Base-by-base conservation (phyloP, 176 grass and related monocot genomes). In the Oryza longistaminata region DNA sequence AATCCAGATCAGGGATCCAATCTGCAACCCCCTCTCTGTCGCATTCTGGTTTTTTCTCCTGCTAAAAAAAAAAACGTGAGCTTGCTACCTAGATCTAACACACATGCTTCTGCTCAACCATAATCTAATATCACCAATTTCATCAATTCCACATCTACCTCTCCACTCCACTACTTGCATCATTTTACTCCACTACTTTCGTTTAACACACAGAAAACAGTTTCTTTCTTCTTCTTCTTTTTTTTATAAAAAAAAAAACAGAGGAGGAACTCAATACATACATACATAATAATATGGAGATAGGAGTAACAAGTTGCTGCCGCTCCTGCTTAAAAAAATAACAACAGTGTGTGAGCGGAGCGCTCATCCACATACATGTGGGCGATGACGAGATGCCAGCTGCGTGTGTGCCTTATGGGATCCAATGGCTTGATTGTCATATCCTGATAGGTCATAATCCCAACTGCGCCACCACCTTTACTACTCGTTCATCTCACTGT, bases 321-420 rank as follows among this genome's bases (percentile, higher is more conserved):
- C 53, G 64, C 79, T 73, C 84, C 68, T 86, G 84, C 21, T 79
- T 73, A 65, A 50, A 66, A 66, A 72, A 66, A 66, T 72, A 66
- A 64, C 73, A 37, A 37, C 6, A 82, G 35, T 31, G 17, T 62
- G 66, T 46, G 50, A 68, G 39, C 58, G 58, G 11, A 37, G 25
- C 80, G 43, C 19, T 42, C 9, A 27, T 48, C 33, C 15, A 43
- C 7, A 14, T 9, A n/a, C 19, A 5, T 31, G 21, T 48, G 81
- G 33, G 35, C 6, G 66, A 16, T 13, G 86, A 83, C 24, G 33
- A 16, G 69, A 11, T 25, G 82, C 19, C 72, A 64, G 35, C 84
- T 27, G 61, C 60, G 9, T 34, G 6, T 65, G 19, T 14, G 12
- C 39, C 44, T 14, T n/a, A 50, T 31, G 53, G 17, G 6, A 58